phyloP scores from a whole-genome alignment of 805 yeast genomes.

The Tetrapisispora namnaoensis region DNA sequence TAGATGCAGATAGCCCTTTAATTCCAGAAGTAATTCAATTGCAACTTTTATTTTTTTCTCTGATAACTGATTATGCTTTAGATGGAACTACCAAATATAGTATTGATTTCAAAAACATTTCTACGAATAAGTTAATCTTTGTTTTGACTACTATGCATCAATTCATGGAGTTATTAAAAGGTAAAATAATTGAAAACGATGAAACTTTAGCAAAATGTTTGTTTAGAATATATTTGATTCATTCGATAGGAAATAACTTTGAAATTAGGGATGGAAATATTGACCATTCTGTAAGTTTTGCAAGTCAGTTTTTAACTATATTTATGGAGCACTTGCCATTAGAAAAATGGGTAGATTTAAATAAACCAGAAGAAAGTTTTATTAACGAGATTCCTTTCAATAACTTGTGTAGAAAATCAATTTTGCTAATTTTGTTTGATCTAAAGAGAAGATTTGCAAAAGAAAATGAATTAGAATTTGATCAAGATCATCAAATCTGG shows the following conservation, averaged over 20 bases:
- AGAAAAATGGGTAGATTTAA: constrained; percentile 11
- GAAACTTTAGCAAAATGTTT: constrained; percentile 14
- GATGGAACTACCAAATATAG: constrained; percentile 3
- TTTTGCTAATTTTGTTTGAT: constrained; percentile 17
- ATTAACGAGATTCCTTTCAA: constrained; percentile 2
- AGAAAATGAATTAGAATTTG: constrained; percentile 1
- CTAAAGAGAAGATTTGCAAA: constrained; percentile 10
- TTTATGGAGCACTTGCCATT: constrained; percentile 15
- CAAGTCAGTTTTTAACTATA: constrained; percentile 4
- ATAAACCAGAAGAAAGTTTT: background rate
- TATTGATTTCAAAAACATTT: constrained; percentile 3
- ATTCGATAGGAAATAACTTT: constrained; percentile 1
- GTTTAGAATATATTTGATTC: constrained; percentile 16
- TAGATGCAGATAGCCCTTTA: background rate
- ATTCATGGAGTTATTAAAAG: constrained; percentile 6
- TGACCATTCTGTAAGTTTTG: background rate
- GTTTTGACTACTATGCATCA: constrained; percentile 8
- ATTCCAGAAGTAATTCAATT: constrained; percentile 6
- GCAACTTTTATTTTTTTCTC: constrained; percentile 11
- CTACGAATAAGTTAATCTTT: constrained; percentile 14
- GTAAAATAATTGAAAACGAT: background rate
- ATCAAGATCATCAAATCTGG: constrained; percentile 9
- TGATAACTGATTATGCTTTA: constrained; percentile 11
- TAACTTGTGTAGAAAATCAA: constrained; percentile 10
- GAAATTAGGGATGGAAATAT: background rate